A percentile compares a stretch with the other conserved stretches of the same genome.
Evolutionary conservation across 75 land plant species (phyloP).

Genomic region (Pseudotsuga menziesii): DNA sequence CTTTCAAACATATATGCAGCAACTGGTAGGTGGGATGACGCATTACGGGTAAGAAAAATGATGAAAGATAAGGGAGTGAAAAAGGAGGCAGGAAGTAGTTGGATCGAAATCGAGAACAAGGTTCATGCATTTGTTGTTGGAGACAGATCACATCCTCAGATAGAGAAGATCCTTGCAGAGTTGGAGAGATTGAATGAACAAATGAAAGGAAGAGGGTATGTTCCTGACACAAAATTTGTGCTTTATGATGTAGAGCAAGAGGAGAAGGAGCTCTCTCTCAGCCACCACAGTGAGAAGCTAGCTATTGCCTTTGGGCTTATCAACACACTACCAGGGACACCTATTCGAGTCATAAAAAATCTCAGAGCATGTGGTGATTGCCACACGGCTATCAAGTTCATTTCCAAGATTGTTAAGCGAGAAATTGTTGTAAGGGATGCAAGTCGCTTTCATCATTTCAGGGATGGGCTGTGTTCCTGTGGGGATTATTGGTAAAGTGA

Average conservation of each 20-base stretch:
- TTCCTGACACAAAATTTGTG: constrained; percentile 44
- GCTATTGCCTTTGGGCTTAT: constrained; percentile 27
- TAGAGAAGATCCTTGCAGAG: constrained; percentile 35
- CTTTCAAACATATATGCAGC: constrained; percentile 50
- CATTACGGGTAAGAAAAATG: constrained; percentile 23
- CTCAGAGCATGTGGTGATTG: constrained; percentile 24
- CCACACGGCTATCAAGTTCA: constrained; percentile 27
- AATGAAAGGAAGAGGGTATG: constrained; percentile 46
- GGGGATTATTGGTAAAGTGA: constrained; percentile 16
- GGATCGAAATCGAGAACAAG: constrained; percentile 42
- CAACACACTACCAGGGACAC: constrained; percentile 19
- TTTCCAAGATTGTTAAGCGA: constrained; percentile 16
- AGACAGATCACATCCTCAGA: constrained; percentile 36
- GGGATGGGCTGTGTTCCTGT: constrained; percentile 34
- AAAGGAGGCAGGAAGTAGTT: constrained; percentile 49
- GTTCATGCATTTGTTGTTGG: constrained; percentile 43
- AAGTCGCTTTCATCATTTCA: constrained; percentile 23
- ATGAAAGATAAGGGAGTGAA: constrained; percentile 33
- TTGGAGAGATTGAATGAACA: constrained; percentile 27
- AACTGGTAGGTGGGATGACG: constrained; percentile 42
- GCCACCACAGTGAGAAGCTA: constrained; percentile 36
- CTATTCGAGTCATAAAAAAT: constrained; percentile 20
- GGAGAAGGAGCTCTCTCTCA: constrained; percentile 32
- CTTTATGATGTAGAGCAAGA: constrained; percentile 54
- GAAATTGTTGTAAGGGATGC: constrained; percentile 28